Conservation (phyloP, 2,329 filamentous ascomycete genomes). For the Fusarium caatingaense region DNA sequence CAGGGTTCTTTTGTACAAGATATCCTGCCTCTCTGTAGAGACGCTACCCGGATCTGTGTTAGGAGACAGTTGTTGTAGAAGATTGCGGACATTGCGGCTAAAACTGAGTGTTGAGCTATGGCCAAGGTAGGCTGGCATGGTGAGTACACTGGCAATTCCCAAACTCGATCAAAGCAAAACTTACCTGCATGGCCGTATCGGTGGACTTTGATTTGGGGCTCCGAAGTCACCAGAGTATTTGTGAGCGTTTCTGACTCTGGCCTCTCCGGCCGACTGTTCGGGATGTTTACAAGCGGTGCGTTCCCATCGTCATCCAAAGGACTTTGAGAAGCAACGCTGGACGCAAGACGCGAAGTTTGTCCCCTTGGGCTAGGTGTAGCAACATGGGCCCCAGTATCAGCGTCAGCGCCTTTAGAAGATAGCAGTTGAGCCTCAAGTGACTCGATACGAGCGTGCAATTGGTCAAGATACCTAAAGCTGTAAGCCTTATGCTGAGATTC, state of each 20-base stretch:
- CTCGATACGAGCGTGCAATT: constrained; percentile 28
- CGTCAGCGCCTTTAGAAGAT: background rate
- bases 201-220: constrained; percentile 37
- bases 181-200: constrained; percentile 35
- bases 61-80: constrained; percentile 28
- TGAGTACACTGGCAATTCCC: background rate
- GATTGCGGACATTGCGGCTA: constrained; percentile 37
- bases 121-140: constrained; percentile 29
- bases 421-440: constrained; percentile 26
- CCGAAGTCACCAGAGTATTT: constrained; percentile 33
- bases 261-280: background rate
- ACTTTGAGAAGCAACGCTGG: background rate
- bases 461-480: constrained; percentile 29
- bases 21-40: constrained; percentile 32
- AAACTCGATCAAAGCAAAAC: background rate
- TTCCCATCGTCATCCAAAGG: background rate
- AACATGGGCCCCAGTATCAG: background rate
- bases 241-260: constrained; percentile 15
- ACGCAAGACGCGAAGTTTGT: background rate
- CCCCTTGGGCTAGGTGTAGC: background rate
- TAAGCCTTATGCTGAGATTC: background rate
- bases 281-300: background rate
- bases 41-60: constrained; percentile 22
- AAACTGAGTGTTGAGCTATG: constrained; percentile 39
- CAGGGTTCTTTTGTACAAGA: constrained; percentile 27